Base-by-base conservation (phyloP, 345 rosid genomes). In the Brassica carinata region DNA sequence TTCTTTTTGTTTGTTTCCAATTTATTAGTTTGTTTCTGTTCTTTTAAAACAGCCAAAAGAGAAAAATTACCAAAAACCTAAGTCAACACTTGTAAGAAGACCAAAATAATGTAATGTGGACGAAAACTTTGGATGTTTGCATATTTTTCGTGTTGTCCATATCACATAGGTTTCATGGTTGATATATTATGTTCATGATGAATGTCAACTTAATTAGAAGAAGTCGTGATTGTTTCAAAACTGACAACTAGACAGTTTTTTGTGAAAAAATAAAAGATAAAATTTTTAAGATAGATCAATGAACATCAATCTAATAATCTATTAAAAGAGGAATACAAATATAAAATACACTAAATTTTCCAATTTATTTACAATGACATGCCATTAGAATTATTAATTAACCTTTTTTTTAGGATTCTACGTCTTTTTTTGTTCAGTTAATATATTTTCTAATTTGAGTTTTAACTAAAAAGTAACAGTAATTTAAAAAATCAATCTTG, bases 1-100 rank as follows among this genome's bases (percentile, higher is more conserved):
- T 79, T 57, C 69, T 43, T 67, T 66, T 79, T 79, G 77, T 79
- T 67, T 66, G 17, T 57, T 79, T 59, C 69, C 27, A 2, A 29
- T 8, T n/a, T 53, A 27, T 64, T 53, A 53, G 58, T 51, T n/a
- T 51, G 14, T 23, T 62, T 27, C 7, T 27, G 14, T 23, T 27
- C 8, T 26, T 62, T 13, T 62, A 27, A 23, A 62, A 27, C 34
- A 27, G 5, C 66, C 30, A 62, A 27, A 57, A 15, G 31, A 66
- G 27, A 65, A 2, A 55, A 27, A 79, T 30, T 65, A 72, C 82
- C 77, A 66, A 78, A 72, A 72, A 38, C 34, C 4, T 29, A 72
- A 65, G 77, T 64, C 82, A 78, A 64, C 17, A 40, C n/a, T 34
- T 72, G 67, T 70, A 63, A 71, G 38, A 51, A 33, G 40, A 64